phyloP scores from a whole-genome alignment of 2,329 filamentous ascomycete species.

The Aureobasidium sp. region DNA sequence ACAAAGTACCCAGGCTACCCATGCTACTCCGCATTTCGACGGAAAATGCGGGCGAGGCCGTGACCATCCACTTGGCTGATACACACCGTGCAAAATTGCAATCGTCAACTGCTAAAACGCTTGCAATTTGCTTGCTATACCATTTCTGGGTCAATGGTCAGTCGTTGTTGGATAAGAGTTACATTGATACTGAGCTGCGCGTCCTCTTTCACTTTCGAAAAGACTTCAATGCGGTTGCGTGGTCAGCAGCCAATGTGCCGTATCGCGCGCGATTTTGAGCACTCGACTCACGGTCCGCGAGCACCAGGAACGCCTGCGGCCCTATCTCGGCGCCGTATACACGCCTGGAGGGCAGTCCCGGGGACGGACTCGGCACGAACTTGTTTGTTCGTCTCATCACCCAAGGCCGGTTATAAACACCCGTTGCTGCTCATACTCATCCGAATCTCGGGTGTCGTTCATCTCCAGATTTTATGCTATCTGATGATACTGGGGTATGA shows the following conservation, averaged over 20 bases:
- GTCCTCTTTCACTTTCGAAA: neutral
- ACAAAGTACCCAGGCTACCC: neutral
- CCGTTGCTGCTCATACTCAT: neutral
- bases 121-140: neutral
- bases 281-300: constrained; percentile 5
- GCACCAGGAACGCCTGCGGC: neutral
- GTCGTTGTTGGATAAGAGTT: neutral
- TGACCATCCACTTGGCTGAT: constrained; percentile 11
- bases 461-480: neutral
- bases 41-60: constrained; percentile 2
- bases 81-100: constrained; percentile 10
- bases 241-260: neutral
- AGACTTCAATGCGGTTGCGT: neutral
- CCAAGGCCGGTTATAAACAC: neutral
- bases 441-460: neutral
- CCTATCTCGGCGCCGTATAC: constrained; percentile 9
- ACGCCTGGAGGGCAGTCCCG: constrained; percentile 1
- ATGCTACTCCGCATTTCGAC: constrained; percentile 7
- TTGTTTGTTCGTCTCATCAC: constrained; percentile 13
- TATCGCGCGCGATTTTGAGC: constrained; percentile 1
- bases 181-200: neutral
- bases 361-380: constrained; percentile 3
- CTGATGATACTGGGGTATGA: neutral
- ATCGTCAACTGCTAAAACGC: constrained; percentile 8
- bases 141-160: neutral